A percentile compares a stretch with the other conserved stretches of the same genome.
These are phyloP conservation scores for Croton setiger DNA, from an alignment of 441 rosid species.

Conservation along the genomic window DNA sequence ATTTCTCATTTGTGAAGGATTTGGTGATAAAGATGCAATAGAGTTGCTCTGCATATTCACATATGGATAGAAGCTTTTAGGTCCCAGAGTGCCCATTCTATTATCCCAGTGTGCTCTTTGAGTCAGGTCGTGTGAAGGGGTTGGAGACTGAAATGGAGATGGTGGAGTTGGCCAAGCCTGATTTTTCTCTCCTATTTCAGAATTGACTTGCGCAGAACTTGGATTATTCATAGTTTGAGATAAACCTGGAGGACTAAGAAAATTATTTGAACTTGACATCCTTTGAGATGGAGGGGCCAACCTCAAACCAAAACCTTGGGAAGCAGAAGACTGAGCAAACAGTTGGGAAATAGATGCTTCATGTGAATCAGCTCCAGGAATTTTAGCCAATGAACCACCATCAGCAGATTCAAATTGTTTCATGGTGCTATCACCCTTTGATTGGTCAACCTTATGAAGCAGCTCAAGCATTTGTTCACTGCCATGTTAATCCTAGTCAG, in stretches of 20 bases:
- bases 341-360: conserved; percentile 50
- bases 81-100: conserved; percentile 26
- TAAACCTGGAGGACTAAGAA: conserved; percentile 24
- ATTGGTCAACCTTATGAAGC: conserved; percentile 20
- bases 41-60: conserved; percentile 37
- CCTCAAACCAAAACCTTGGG: conserved; percentile 67
- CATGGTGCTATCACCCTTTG: too few species aligned
- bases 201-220: conserved; percentile 22
- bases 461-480: conserved; percentile 88
- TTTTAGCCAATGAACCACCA: neutral
- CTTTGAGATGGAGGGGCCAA: conserved; percentile 41
- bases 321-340: conserved; percentile 45
- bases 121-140: conserved; percentile 32
- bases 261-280: conserved; percentile 27
- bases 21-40: conserved; percentile 24
- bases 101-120: conserved; percentile 30
- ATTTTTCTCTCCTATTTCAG: conserved; percentile 31
- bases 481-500: conserved; percentile 20
- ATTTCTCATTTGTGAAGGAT: conserved; percentile 21
- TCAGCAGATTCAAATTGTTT: too few species aligned
- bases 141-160: conserved; percentile 26
- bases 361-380: neutral
- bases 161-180: conserved; percentile 28
- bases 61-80: conserved; percentile 22
- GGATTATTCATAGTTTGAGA: conserved; percentile 23